Conservation (phyloP, 2,329 filamentous ascomycete genomes). For the Arthrobotrys sphaeroides region DNA sequence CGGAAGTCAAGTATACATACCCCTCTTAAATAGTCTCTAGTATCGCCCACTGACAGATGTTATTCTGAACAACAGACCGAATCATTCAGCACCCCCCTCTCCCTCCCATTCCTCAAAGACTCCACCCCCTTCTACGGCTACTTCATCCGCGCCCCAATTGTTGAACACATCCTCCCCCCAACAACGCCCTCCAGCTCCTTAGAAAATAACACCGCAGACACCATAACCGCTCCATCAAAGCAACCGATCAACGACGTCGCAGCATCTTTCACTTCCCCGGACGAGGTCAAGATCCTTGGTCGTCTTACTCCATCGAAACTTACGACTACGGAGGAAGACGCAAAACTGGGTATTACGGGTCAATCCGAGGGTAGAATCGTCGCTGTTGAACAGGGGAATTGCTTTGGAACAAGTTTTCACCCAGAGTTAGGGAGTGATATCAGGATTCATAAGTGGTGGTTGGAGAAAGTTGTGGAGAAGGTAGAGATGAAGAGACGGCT, state of each 20-base stretch:
- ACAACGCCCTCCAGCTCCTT: slow-evolving; percentile 63
- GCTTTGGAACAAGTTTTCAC: slow-evolving; percentile 94
- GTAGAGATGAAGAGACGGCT: slow-evolving; percentile 57
- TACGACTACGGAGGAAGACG: slow-evolving; percentile 55
- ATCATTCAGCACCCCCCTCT: slow-evolving; percentile 56
- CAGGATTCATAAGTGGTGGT: slow-evolving; percentile 93
- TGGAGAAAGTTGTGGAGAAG: slow-evolving; percentile 72
- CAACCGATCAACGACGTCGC: slow-evolving; percentile 58
- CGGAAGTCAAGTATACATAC: slow-evolving; percentile 81
- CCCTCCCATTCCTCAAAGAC: slow-evolving; percentile 56
- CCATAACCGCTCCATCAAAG: slow-evolving; percentile 56
- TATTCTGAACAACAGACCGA: slow-evolving; percentile 17
- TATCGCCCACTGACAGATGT: neutral
- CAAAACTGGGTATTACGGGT: slow-evolving; percentile 56
- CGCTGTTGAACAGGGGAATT: slow-evolving; percentile 87
- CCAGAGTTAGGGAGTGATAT: slow-evolving; percentile 89
- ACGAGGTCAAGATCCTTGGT: slow-evolving; percentile 59
- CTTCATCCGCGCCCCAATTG: slow-evolving; percentile 93
- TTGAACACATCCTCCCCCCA: slow-evolving; percentile 77
- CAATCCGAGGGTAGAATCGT: slow-evolving; percentile 74
- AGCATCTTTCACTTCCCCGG: slow-evolving; percentile 63
- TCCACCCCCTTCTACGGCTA: slow-evolving; percentile 76
- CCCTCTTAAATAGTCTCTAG: slow-evolving; percentile 64
- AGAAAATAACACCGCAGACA: slow-evolving; percentile 62
- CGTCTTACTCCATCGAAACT: slow-evolving; percentile 35